Evolutionary conservation across 257 asterid species (phyloP), one percentile per base, ranked within the genome.

Genomic region (Solanum paucissectum): DNA sequence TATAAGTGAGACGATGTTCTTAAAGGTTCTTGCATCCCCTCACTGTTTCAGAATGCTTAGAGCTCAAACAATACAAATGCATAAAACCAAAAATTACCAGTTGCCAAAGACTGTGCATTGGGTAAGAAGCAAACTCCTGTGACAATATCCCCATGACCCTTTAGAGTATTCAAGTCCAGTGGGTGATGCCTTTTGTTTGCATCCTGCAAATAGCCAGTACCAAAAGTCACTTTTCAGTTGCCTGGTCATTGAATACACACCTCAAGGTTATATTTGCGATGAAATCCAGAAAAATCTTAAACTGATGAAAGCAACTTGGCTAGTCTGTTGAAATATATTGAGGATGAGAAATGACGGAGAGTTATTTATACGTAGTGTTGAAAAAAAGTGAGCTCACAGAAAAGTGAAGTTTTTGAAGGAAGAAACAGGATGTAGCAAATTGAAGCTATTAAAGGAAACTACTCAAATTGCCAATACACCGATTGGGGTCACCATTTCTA

Each of bases 111-210:
- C 69, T 92, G 93, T 18, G 93, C 96, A 93, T 97, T 98, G 5
- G 94, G 90, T 44, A 98, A 97, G 88, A 97, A 97, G 86, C 97
- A 92, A 49, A 97, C 75, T 55, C 98, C 96, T 14, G 96, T 93
- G 89, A 97, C 98, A 83, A 94, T 94, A 92, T 96, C 99, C 12
- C 98, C 95, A 89, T 97, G 99, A 79, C 99, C 99, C 92, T 97
- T 97, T 89, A 97, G 91, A 79, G 99, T 97, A 91, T 97, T 97
- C 95, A 97, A 93, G 93, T 97, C 99, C 95, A 97, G 90, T 76
- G 89, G 95, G 89, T 96, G 99, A 87, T 95, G 99, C 93, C 92
- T 91, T 92, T 93, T 95, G 88, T 92, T 93, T 62, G 93, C 94
- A 89, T 94, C 99, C 99, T 97, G 86, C 89, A 73, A 88, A 89